phyloP scores from a whole-genome alignment of 805 yeast species.

The Saccharomycopsis sp. region DNA sequence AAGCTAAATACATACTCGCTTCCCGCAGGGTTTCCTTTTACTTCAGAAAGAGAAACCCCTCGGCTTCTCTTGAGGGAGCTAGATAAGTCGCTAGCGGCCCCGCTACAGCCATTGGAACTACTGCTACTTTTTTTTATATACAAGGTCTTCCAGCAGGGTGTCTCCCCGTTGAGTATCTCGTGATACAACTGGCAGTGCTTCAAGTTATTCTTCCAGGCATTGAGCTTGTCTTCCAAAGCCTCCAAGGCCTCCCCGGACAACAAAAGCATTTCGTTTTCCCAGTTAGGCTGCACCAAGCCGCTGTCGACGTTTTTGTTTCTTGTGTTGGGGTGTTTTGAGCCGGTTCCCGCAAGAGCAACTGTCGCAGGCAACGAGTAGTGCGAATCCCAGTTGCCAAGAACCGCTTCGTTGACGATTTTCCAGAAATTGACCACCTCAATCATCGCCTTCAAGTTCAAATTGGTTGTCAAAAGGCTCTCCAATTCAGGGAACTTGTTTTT shows the following conservation, averaged over 20 bases:
- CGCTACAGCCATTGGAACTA: not conserved
- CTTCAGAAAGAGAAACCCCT: not conserved
- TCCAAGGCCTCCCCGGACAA: conserved; percentile 7
- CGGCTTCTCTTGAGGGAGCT: not conserved
- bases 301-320: conserved; percentile 1
- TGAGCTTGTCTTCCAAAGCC: conserved; percentile 5
- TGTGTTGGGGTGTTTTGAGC: not conserved
- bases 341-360: conserved; percentile 2
- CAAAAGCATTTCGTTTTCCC: conserved; percentile 15
- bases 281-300: not conserved
- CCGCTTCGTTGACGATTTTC: conserved; percentile 24
- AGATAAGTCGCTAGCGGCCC: not conserved
- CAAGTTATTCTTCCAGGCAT: conserved; percentile 4
- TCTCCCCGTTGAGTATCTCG: conserved; percentile 6
- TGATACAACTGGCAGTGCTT: not conserved
- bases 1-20: conserved; percentile 24
- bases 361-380: not conserved
- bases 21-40: conserved; percentile 11
- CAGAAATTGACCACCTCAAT: conserved; percentile 30
- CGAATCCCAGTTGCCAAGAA: not conserved
- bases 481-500: conserved; percentile 29
- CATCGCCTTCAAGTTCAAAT: conserved; percentile 31
- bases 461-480: conserved; percentile 30
- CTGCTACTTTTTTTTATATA: not conserved
- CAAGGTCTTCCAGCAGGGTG: not conserved